Percentiles rank a stretch among this genome's conserved stretches.
Evolutionary conservation across 225 moss, liverwort and hornwort species (phyloP).

Genomic region (Asterella californica): DNA sequence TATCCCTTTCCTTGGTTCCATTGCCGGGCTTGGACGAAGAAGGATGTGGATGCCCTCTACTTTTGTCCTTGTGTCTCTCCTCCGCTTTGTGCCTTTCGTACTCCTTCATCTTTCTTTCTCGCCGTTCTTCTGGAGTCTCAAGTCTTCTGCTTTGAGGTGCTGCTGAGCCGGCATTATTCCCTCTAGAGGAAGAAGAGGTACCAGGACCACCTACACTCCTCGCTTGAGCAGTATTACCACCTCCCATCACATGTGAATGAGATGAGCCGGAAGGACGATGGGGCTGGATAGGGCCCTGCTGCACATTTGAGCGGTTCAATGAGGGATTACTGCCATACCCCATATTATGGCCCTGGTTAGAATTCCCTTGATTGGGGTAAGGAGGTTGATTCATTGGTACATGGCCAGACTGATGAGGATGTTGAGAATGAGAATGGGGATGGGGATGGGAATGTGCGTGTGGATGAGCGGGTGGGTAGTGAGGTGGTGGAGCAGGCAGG

Average conservation of each 20-base stretch:
- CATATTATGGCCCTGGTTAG: slow-evolving; percentile 26
- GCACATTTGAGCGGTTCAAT: slow-evolving; percentile 27
- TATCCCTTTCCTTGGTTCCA: slow-evolving; percentile 48
- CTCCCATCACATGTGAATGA: slow-evolving; percentile 24
- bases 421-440: slow-evolving; percentile 15
- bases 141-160: slow-evolving; percentile 54
- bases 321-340: slow-evolving; percentile 19
- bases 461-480: slow-evolving; percentile 22
- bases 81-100: slow-evolving; percentile 76
- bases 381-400: slow-evolving; percentile 27
- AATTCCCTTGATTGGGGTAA: slow-evolving; percentile 10
- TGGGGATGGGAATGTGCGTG: slow-evolving; percentile 23
- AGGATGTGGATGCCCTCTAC: slow-evolving; percentile 39
- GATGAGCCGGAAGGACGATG: slow-evolving; percentile 33
- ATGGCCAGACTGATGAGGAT: slow-evolving; percentile 22
- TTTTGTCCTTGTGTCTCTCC: slow-evolving; percentile 54
- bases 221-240: slow-evolving; percentile 7
- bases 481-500: slow-evolving; percentile 31
- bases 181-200: slow-evolving; percentile 29
- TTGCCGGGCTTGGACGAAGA: slow-evolving; percentile 44
- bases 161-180: slow-evolving; percentile 15
- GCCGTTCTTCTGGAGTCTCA: slow-evolving; percentile 88
- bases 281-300: slow-evolving; percentile 25
- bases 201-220: slow-evolving; percentile 12
- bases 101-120: slow-evolving; percentile 84